These are phyloP conservation scores for Gnomoniopsis smithogilvyi DNA, from an alignment of 2,329 filamentous ascomycete genomes.

Conservation along the genomic window DNA sequence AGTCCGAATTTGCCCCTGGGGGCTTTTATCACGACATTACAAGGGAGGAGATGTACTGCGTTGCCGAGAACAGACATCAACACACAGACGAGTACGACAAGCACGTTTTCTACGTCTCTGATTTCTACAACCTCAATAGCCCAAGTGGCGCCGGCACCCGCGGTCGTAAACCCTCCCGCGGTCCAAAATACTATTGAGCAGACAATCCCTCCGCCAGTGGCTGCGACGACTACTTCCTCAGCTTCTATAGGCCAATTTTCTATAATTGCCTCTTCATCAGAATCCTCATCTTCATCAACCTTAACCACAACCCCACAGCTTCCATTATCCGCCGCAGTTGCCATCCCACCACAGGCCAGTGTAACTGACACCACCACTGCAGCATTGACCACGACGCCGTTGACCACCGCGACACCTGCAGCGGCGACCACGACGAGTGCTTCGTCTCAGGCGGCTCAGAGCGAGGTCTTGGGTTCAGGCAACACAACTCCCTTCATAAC, in stretches of 20 bases:
- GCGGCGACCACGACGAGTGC: background rate
- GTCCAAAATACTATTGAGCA: constrained; percentile 10
- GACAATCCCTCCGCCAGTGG: constrained; percentile 14
- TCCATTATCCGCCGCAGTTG: constrained; percentile 21
- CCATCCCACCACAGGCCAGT: constrained; percentile 26
- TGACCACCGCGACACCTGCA: constrained; percentile 19
- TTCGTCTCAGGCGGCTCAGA: background rate
- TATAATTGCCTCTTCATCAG: constrained; percentile 18
- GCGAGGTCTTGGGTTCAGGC: constrained; percentile 2
- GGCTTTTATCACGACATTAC: constrained; percentile 46
- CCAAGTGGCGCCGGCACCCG: constrained; percentile 20
- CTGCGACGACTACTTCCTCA: constrained; percentile 15
- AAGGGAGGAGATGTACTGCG: constrained; percentile 52
- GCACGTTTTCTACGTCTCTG: constrained; percentile 8
- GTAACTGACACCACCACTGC: constrained; percentile 33
- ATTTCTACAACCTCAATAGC: constrained; percentile 9
- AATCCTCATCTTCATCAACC: background rate
- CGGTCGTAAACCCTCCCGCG: constrained; percentile 8
- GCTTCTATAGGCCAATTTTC: constrained; percentile 19
- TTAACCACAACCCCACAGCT: constrained; percentile 11
- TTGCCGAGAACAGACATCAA: constrained; percentile 36
- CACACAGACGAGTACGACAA: constrained; percentile 21
- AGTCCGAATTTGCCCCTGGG: constrained; percentile 40
- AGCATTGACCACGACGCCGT: constrained; percentile 18
- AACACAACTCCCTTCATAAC: constrained; percentile 16